Percentiles rank a stretch among this genome's conserved stretches.
Conservation (phyloP, 2,329 filamentous ascomycete genomes). For the Aspergillus versicolor region DNA sequence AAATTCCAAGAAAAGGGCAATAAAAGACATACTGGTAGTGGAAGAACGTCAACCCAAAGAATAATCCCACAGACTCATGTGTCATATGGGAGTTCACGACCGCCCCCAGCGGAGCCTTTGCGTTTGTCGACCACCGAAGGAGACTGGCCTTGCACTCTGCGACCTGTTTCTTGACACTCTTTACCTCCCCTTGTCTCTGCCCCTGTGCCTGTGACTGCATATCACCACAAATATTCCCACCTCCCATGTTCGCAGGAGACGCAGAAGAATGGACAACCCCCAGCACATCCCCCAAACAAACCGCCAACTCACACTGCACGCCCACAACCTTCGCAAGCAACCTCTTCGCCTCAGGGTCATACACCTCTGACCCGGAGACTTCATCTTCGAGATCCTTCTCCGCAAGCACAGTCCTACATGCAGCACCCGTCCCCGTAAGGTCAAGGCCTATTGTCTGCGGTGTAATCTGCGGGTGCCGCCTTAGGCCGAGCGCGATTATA, state of each 20-base stretch:
- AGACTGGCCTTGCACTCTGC: background rate
- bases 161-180: background rate
- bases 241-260: background rate
- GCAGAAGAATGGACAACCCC: background rate
- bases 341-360: slow-evolving; percentile 1
- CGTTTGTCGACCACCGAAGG: slow-evolving; percentile 1
- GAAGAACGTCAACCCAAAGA: slow-evolving; percentile 4
- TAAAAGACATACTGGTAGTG: slow-evolving; percentile 1
- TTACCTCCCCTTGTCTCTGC: too few species aligned
- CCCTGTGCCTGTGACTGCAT: background rate
- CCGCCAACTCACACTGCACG: slow-evolving; percentile 1
- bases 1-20: too few species aligned
- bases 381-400: slow-evolving; percentile 4
- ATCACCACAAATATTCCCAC: background rate
- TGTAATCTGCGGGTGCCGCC: slow-evolving; percentile 1
- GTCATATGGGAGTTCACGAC: slow-evolving; percentile 1
- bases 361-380: slow-evolving; percentile 5
- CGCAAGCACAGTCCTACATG: background rate
- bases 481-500: background rate
- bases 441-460: background rate
- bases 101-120: background rate
- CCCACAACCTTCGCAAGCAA: background rate
- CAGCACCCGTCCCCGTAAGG: background rate
- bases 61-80: background rate
- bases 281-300: background rate